Evolutionary conservation across 306 rosid genomes (phyloP).

Genomic region (Lathyrus aphaca): DNA sequence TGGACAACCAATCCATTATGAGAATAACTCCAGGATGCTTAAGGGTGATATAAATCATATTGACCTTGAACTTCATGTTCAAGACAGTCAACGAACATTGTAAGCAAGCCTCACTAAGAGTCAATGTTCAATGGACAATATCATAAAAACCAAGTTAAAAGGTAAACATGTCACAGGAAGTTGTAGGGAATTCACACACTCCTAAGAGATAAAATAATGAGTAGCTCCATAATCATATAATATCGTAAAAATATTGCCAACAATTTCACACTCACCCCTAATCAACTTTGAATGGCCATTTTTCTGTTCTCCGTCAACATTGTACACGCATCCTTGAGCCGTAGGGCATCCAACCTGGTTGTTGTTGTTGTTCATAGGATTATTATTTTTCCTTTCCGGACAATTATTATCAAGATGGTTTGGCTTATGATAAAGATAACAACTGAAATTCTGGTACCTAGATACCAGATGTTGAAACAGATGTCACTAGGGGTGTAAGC

Average conservation of each 20-base stretch:
- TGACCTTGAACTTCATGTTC: background rate
- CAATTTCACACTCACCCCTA: background rate
- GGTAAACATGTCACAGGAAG: background rate
- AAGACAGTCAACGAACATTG: background rate
- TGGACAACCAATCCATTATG: background rate
- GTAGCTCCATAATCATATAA: too few relatives aligned
- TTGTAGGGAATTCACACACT: background rate
- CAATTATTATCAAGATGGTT: background rate
- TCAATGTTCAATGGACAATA: background rate
- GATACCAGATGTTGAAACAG: too few relatives aligned
- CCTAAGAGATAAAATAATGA: too few relatives aligned
- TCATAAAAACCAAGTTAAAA: background rate
- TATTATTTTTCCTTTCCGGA: background rate
- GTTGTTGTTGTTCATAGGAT: background rate
- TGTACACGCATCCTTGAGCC: background rate
- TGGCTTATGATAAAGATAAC: background rate
- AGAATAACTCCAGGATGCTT: background rate
- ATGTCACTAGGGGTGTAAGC: too few relatives aligned
- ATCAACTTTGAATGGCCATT: background rate
- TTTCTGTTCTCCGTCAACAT: background rate
- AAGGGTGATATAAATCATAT: background rate
- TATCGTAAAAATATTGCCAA: too few relatives aligned
- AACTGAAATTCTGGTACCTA: too few relatives aligned
- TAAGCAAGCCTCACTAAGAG: background rate
- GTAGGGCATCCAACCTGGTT: background rate